Conservation (phyloP, 192 early-diverging fungal species). For the Geranomyces variabilis region DNA sequence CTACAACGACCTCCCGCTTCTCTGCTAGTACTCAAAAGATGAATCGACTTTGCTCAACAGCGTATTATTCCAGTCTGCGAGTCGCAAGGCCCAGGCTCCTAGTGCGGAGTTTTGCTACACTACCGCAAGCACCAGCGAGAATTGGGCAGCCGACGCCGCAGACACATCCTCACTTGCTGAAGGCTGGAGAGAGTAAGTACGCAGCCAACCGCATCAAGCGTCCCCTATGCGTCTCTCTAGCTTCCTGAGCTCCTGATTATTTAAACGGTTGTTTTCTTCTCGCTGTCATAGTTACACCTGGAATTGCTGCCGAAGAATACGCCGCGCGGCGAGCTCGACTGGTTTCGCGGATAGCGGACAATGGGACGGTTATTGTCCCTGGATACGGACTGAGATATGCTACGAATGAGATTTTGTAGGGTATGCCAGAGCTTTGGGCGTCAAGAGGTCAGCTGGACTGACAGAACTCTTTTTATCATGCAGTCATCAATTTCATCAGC, state of each 20-base stretch:
- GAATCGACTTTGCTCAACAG: no score
- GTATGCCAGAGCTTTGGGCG: neutral
- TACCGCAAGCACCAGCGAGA: neutral
- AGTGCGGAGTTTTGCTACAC: no score
- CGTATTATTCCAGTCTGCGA: no score
- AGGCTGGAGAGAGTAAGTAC: conserved; percentile 63
- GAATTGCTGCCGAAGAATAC: conserved; percentile 76
- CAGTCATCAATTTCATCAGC: conserved; percentile 89
- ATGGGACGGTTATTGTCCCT: conserved; percentile 69
- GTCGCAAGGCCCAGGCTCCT: no score
- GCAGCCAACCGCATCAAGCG: neutral
- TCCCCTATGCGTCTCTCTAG: neutral
- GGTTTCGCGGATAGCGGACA: conserved; percentile 56
- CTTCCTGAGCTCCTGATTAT: neutral
- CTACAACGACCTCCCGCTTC: no score
- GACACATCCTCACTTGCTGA: conserved; percentile 84
- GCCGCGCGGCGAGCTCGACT: conserved; percentile 70
- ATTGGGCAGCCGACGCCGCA: conserved; percentile 80
- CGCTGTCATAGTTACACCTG: conserved; percentile 68
- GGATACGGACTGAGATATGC: conserved; percentile 81
- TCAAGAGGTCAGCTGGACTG: neutral
- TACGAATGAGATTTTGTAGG: conserved; percentile 87
- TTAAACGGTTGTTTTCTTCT: conserved; percentile 27
- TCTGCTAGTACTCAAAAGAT: no score
- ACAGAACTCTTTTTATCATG: neutral